These are phyloP conservation scores for Violaceomyces palustris DNA, from an alignment of 1,284 basidiomycete species.

Conservation along the genomic window DNA sequence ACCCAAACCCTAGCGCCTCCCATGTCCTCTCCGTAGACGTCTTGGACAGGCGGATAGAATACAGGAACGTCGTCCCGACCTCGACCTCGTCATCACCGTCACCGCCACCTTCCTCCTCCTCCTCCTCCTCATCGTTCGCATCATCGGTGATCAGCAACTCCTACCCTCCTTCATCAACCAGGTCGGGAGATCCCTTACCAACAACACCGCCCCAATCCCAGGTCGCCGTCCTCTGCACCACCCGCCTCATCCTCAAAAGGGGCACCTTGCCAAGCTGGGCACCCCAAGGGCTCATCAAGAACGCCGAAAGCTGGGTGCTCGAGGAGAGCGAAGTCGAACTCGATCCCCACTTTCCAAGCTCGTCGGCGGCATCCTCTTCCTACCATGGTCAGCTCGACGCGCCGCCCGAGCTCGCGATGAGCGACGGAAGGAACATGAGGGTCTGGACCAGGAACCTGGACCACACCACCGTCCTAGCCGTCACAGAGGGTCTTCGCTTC, in stretches of 20 bases:
- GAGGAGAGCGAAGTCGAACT: slow-evolving; percentile 51
- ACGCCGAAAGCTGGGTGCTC: slow-evolving; percentile 50
- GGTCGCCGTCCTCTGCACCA: slow-evolving; percentile 72
- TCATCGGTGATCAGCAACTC: neutral
- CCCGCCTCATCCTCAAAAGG: slow-evolving; percentile 83
- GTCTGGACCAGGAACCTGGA: slow-evolving; percentile 51
- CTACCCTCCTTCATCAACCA: neutral
- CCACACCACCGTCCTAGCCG: slow-evolving; percentile 45
- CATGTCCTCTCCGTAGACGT: slow-evolving; percentile 95
- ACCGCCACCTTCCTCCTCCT: slow-evolving; percentile 4
- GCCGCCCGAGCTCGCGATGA: neutral
- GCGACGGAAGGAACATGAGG: slow-evolving; percentile 40
- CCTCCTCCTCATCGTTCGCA: too few relatives aligned
- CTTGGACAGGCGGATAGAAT: slow-evolving; percentile 63
- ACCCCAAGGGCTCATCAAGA: slow-evolving; percentile 66
- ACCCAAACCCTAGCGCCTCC: slow-evolving; percentile 90
- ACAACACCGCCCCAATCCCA: neutral
- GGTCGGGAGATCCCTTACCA: neutral
- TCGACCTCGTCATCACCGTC: slow-evolving; percentile 5
- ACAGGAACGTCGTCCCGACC: slow-evolving; percentile 19
- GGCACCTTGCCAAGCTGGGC: slow-evolving; percentile 88
- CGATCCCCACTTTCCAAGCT: too few relatives aligned
- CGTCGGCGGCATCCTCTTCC: neutral
- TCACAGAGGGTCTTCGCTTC: slow-evolving; percentile 44
- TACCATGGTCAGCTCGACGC: neutral